Conservation (phyloP, 495 filamentous ascomycete species). For the Aspergillus cristatus region DNA sequence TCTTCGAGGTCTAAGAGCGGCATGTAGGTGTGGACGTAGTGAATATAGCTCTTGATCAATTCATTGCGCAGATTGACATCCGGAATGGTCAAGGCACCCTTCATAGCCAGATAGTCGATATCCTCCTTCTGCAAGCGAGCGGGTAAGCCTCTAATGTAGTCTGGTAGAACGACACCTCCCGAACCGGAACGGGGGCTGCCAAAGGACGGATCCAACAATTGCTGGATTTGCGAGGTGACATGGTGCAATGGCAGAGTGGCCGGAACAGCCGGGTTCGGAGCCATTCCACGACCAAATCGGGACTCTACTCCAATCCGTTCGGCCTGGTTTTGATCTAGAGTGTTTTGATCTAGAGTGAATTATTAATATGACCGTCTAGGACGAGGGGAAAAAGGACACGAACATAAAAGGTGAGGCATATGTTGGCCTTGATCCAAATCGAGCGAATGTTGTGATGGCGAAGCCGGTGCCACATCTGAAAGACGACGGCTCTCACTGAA, state of each 20-base stretch:
- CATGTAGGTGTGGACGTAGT: constrained; percentile 86
- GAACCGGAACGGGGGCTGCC: constrained; percentile 17
- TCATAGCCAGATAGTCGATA: constrained; percentile 61
- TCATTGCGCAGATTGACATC: constrained; percentile 59
- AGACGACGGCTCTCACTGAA: constrained; percentile 22
- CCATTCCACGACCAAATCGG: constrained; percentile 26
- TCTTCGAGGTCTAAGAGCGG: constrained; percentile 71
- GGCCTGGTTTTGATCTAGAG: constrained; percentile 31
- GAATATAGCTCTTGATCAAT: constrained; percentile 62
- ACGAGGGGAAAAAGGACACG: constrained; percentile 15
- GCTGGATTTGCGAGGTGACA: constrained; percentile 31
- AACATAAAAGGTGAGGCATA: constrained; percentile 42
- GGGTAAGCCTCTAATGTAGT: constrained; percentile 67
- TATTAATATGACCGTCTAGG: too few relatives aligned
- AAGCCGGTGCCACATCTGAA: constrained; percentile 24
- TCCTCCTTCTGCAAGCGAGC: constrained; percentile 61
- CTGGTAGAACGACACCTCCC: constrained; percentile 42
- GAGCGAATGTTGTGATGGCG: constrained; percentile 33
- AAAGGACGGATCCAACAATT: constrained; percentile 31
- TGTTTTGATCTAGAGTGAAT: too few relatives aligned
- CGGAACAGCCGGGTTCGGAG: constrained; percentile 28
- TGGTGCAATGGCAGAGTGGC: constrained; percentile 28
- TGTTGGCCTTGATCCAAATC: constrained; percentile 37
- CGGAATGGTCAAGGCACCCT: constrained; percentile 67
- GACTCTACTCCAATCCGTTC: constrained; percentile 25